Percentiles rank a stretch among this genome's conserved stretches.
Conservation (phyloP, 768 basidiomycete species). For the Cystobasidium onofrii region DNA sequence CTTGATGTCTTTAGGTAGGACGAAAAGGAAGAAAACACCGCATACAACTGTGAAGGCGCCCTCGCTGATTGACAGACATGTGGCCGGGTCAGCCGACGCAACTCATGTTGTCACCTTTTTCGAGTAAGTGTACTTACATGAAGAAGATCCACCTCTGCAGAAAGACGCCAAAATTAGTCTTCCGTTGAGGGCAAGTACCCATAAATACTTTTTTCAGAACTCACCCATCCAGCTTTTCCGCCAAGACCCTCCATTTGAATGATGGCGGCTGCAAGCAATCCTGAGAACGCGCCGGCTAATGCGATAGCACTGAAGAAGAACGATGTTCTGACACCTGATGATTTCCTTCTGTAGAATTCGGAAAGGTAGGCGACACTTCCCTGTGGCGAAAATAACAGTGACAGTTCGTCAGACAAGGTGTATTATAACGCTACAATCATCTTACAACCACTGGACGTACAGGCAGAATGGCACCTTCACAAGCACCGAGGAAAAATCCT, state of each 20-base stretch:
- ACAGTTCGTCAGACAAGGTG: no score
- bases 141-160: constrained; percentile 26
- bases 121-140: constrained; percentile 10
- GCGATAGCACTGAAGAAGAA: constrained; percentile 24
- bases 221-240: constrained; percentile 16
- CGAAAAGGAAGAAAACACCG: constrained; percentile 3
- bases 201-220: not conserved
- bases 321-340: not conserved
- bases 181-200: no score
- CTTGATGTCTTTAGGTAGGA: constrained; percentile 4
- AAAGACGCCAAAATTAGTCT: not conserved
- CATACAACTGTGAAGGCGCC: constrained; percentile 16
- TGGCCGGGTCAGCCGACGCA: no score
- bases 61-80: not conserved
- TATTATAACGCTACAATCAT: no score
- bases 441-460: no score
- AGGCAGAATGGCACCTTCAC: constrained; percentile 24
- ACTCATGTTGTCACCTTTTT: no score
- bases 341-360: not conserved
- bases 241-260: constrained; percentile 13
- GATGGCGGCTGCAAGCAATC: constrained; percentile 16
- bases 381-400: no score
- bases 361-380: constrained; percentile 20
- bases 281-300: constrained; percentile 11
- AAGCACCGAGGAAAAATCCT: constrained; percentile 18